phyloP scores from a whole-genome alignment of 345 rosid species.

The Linum tenue region DNA sequence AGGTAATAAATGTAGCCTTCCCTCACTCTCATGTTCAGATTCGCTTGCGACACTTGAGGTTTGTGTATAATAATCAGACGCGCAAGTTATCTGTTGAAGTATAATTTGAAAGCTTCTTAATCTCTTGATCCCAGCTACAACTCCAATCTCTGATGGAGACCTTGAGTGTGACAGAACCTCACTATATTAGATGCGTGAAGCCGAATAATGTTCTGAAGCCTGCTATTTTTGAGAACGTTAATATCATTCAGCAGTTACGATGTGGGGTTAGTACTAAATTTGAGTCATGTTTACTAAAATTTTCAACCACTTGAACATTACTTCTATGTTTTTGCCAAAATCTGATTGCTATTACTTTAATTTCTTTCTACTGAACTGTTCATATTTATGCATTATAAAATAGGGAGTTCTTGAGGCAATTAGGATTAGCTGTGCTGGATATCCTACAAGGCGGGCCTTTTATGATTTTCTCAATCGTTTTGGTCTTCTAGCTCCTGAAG shows the following conservation, averaged over 20 bases:
- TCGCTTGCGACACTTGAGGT: background rate
- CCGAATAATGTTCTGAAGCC: constrained; percentile 12
- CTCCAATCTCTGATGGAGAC: constrained; percentile 12
- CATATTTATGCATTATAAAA: background rate
- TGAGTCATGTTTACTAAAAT: background rate
- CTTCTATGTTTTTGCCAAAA: background rate
- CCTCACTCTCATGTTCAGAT: background rate
- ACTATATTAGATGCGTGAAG: constrained; percentile 8
- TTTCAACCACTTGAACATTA: background rate
- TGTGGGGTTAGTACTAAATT: constrained; percentile 4
- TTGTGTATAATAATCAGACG: background rate
- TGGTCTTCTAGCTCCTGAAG: constrained; percentile 9
- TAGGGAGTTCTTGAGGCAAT: constrained; percentile 11
- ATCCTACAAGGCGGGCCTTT: constrained; percentile 8
- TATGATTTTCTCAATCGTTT: constrained; percentile 10
- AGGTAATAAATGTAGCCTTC: background rate
- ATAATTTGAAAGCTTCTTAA: no score
- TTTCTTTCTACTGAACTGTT: background rate
- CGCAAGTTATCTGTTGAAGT: no score
- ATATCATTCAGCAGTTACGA: constrained; percentile 8
- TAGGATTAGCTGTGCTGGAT: constrained; percentile 12
- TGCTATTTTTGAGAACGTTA: constrained; percentile 9
- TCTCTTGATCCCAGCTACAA: constrained; percentile 4
- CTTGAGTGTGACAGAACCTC: constrained; percentile 10
- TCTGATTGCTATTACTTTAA: background rate